These are phyloP conservation scores for Penicillium canescens DNA, from an alignment of 495 filamentous ascomycete genomes.

Conservation along the genomic window DNA sequence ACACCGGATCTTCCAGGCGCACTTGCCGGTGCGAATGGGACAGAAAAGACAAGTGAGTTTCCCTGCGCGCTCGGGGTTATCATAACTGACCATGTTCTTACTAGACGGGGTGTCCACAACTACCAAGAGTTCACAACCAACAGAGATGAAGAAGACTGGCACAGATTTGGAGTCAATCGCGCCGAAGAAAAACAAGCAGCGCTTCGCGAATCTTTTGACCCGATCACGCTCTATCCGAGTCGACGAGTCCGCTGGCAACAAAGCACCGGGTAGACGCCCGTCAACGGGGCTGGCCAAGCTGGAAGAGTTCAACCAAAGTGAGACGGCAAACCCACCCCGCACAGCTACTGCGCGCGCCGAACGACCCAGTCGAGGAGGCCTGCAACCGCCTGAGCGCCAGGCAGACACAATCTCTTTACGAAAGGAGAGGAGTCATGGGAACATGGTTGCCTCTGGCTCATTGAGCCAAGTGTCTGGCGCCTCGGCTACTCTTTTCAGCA, in stretches of 20 bases:
- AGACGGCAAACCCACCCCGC: slow-evolving; percentile 37
- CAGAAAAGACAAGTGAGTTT: slow-evolving; percentile 33
- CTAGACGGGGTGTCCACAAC: slow-evolving; percentile 15
- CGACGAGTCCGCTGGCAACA: slow-evolving; percentile 43
- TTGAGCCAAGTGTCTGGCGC: slow-evolving; percentile 62
- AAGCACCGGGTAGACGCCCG: slow-evolving; percentile 40
- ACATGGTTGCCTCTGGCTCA: slow-evolving; percentile 55
- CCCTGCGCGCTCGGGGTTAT: background rate
- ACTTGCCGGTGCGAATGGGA: slow-evolving; percentile 29
- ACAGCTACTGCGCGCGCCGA: slow-evolving; percentile 64
- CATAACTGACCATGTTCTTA: slow-evolving; percentile 12
- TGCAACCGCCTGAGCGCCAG: slow-evolving; percentile 52
- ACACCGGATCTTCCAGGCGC: slow-evolving; percentile 40
- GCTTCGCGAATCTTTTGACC: slow-evolving; percentile 58
- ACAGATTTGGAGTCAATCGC: slow-evolving; percentile 31
- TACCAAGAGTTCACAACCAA: slow-evolving; percentile 26
- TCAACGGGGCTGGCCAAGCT: slow-evolving; percentile 45
- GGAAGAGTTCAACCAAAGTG: slow-evolving; percentile 36
- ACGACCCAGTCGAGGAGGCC: slow-evolving; percentile 45
- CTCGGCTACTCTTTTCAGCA: slow-evolving; percentile 67
- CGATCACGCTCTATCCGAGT: slow-evolving; percentile 68
- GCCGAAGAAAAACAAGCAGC: slow-evolving; percentile 47
- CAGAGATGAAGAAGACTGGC: slow-evolving; percentile 27
- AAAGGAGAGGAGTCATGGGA: slow-evolving; percentile 49
- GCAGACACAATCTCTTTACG: slow-evolving; percentile 35